These are phyloP conservation scores for Novakomyces olei DNA, from an alignment of 805 yeast genomes.

Conservation along the genomic window DNA sequence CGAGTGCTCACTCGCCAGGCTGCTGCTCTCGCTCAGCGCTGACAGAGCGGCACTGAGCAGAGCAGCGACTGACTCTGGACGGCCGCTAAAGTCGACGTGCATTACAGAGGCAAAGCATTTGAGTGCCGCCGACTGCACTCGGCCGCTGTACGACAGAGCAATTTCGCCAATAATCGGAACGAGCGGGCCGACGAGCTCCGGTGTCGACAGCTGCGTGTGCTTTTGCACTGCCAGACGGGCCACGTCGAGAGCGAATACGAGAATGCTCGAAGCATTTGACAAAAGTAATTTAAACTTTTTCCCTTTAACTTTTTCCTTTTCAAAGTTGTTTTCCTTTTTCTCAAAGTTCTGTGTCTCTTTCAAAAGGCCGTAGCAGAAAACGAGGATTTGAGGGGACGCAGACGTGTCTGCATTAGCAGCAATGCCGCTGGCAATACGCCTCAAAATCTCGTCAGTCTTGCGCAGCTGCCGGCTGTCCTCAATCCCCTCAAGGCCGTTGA, in stretches of 20 bases:
- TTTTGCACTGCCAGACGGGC: constrained; percentile 47
- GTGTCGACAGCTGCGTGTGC: constrained; percentile 36
- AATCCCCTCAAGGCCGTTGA: constrained; percentile 37
- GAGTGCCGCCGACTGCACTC: too few relatives aligned
- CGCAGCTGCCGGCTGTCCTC: constrained; percentile 45
- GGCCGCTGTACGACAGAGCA: too few relatives aligned
- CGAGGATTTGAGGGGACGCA: constrained; percentile 33
- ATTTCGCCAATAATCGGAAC: constrained; percentile 45
- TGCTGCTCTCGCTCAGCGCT: too few relatives aligned
- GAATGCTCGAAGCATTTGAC: constrained; percentile 37
- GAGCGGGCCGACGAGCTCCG: constrained; percentile 44
- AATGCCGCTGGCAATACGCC: constrained; percentile 61
- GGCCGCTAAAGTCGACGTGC: too few relatives aligned
- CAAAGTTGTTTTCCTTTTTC: constrained; percentile 19
- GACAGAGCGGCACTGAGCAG: too few relatives aligned
- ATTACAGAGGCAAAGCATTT: too few relatives aligned
- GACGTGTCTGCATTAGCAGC: constrained; percentile 41
- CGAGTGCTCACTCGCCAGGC: too few relatives aligned
- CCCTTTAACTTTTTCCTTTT: constrained; percentile 40
- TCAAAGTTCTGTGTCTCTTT: constrained; percentile 22
- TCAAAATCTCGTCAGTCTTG: constrained; percentile 55
- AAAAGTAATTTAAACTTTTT: constrained; percentile 19
- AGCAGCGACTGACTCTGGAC: too few relatives aligned
- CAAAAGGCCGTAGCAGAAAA: constrained; percentile 53
- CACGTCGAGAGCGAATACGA: constrained; percentile 55